Percentiles rank a stretch among this genome's conserved stretches.
Evolutionary conservation across 2,329 filamentous ascomycete genomes (phyloP).

Genomic region (Seiridium unicorne): DNA sequence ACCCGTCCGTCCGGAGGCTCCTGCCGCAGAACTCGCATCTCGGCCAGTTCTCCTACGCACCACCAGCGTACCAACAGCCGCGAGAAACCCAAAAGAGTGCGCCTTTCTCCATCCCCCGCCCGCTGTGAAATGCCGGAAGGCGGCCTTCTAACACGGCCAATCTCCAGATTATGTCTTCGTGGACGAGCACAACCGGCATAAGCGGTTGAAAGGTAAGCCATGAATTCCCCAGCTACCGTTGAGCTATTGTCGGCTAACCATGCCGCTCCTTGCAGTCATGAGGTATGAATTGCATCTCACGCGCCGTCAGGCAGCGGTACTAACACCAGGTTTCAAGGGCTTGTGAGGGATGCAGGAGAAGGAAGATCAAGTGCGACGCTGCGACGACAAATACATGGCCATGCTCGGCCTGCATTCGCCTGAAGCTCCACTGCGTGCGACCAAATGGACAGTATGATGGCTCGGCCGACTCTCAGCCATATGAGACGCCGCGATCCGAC

Average conservation of each 20-base stretch:
- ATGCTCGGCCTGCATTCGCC: slow-evolving; percentile 85
- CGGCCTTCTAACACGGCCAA: slow-evolving; percentile 14
- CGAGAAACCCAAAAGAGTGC: slow-evolving; percentile 84
- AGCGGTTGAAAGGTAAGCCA: slow-evolving; percentile 81
- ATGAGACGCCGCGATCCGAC: slow-evolving; percentile 47
- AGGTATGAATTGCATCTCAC: background rate
- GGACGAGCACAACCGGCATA: slow-evolving; percentile 97
- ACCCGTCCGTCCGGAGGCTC: slow-evolving; percentile 59
- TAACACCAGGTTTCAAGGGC: slow-evolving; percentile 79
- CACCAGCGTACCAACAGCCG: slow-evolving; percentile 54
- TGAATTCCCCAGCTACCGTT: background rate
- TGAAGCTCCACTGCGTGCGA: slow-evolving; percentile 91
- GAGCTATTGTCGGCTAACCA: background rate
- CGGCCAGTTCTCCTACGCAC: slow-evolving; percentile 75
- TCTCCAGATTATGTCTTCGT: slow-evolving; percentile 93
- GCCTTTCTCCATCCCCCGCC: slow-evolving; percentile 24
- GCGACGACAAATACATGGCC: slow-evolving; percentile 98
- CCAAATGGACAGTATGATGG: slow-evolving; percentile 79
- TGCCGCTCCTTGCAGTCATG: slow-evolving; percentile 5
- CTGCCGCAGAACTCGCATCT: slow-evolving; percentile 68
- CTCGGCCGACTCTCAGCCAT: slow-evolving; percentile 40
- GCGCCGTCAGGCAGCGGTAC: background rate
- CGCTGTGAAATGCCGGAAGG: background rate
- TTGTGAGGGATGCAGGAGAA: slow-evolving; percentile 88
- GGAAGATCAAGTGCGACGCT: slow-evolving; percentile 98